Base-by-base conservation (phyloP, 2,329 filamentous ascomycete species). In the Corinectria fuckeliana region DNA sequence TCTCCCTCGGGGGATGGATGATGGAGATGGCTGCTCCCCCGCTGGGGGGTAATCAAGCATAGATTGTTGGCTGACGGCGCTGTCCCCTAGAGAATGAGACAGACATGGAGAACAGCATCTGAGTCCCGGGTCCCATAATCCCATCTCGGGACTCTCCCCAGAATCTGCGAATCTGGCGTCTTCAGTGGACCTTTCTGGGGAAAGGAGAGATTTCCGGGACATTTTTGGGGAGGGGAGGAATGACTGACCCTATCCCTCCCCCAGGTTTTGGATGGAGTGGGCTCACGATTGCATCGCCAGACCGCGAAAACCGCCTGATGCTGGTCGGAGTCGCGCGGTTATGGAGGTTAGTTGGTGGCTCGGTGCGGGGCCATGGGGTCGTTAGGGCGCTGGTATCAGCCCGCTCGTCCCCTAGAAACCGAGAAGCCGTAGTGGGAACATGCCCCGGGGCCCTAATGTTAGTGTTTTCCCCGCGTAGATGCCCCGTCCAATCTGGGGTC, bases 331-430 rank as follows among this genome's bases (percentile, higher is more conserved):
- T n/a, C n/a, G n/a, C n/a, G n/a, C n/a, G n/a, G n/a, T n/a, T n/a
- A n/a, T n/a, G n/a, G 51, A 50, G 56, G 56, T 11, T 45, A n/a
- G 36, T 32, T 25, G n/a, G 28, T 55, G 39, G 56, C 50, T 50
- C 56, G n/a, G 60, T 62, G 60, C 57, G 57, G 52, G 25, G 45
- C 26, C 42, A 44, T 16, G 16, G 28, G 18, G 32, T 16, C 26
- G 36, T 36, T 49, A 39, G 53, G 47, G 56, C 63, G 59, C 61
- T 52, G 60, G 47, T 51, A 61, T 69, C 65, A 69, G 66, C 57
- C 65, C 63, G 4, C 8, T 13, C n/a, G n/a, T n/a, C 38, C 56
- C 45, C 28, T 18, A 59, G 50, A 36, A 38, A n/a, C 4, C 16
- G 26, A 53, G 49, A n/a, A 50, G 38, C 45, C 18, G 38, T 54